Evolutionary conservation across 2,329 filamentous ascomycete species (phyloP).

Genomic region (Claviceps sp.): DNA sequence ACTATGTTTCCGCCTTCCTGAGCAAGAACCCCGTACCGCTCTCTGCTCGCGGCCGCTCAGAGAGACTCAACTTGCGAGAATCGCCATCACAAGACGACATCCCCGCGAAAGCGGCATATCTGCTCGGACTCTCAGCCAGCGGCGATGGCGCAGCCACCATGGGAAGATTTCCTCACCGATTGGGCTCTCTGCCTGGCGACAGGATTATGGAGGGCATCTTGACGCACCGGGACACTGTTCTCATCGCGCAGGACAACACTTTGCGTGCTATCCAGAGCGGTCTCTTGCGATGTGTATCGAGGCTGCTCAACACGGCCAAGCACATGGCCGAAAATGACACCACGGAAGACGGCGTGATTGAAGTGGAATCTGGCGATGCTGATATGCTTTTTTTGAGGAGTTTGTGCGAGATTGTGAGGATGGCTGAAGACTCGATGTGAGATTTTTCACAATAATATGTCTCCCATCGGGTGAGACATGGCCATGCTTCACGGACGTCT

Average conservation of each 20-base stretch:
- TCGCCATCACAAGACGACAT: slow-evolving; percentile 22
- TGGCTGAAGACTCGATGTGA: slow-evolving; percentile 18
- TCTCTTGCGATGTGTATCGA: slow-evolving; percentile 35
- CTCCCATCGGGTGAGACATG: not conserved
- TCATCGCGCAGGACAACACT: slow-evolving; percentile 18
- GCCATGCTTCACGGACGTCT: not conserved
- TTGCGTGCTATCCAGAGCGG: slow-evolving; percentile 34
- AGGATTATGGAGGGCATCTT: slow-evolving; percentile 16
- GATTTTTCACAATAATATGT: not conserved
- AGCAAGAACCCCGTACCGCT: slow-evolving; percentile 11
- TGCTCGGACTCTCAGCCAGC: slow-evolving; percentile 31
- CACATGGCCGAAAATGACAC: slow-evolving; percentile 19
- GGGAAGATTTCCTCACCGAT: slow-evolving; percentile 13
- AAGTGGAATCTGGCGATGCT: slow-evolving; percentile 17
- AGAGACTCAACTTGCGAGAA: slow-evolving; percentile 10
- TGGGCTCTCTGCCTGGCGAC: slow-evolving; percentile 13
- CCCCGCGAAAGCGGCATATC: slow-evolving; percentile 37
- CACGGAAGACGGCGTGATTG: slow-evolving; percentile 17
- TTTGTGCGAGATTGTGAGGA: slow-evolving; percentile 28
- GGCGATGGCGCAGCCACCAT: slow-evolving; percentile 10
- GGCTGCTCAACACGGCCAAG: slow-evolving; percentile 35
- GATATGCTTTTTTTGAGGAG: slow-evolving; percentile 27
- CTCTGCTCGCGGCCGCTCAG: slow-evolving; percentile 5
- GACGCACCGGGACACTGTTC: slow-evolving; percentile 7
- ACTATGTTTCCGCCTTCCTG: slow-evolving; percentile 34